Conservation (phyloP, 352 stramenopile genomes). For the Phytophthora pisi region DNA sequence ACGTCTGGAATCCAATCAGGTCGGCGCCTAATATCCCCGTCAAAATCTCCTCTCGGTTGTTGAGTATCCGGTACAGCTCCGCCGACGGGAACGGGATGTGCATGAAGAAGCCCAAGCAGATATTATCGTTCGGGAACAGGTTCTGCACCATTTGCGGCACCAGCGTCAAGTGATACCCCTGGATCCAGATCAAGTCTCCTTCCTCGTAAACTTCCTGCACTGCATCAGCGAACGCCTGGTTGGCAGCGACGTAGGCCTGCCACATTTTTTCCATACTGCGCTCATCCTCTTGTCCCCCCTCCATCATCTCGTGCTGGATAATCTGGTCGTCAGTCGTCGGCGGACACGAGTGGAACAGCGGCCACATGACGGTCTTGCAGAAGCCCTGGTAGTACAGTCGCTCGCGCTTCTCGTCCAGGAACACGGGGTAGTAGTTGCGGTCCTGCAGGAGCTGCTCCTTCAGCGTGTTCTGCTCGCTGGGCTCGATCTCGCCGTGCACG, state of each 20-base stretch:
- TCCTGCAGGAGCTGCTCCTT: constrained; percentile 87
- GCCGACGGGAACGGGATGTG: constrained; percentile 92
- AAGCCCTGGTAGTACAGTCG: constrained; percentile 91
- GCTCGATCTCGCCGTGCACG: constrained; percentile 80
- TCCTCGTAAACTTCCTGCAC: constrained; percentile 90
- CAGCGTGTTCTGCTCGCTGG: constrained; percentile 81
- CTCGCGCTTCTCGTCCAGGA: constrained; percentile 86
- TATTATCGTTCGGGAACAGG: constrained; percentile 91
- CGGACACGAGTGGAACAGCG: constrained; percentile 89
- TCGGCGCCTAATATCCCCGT: constrained; percentile 88
- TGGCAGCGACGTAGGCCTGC: constrained; percentile 90
- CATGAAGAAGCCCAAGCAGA: constrained; percentile 88
- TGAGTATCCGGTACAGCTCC: constrained; percentile 90
- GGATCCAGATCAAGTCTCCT: constrained; percentile 90
- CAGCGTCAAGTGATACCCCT: constrained; percentile 91
- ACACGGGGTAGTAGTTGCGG: constrained; percentile 93
- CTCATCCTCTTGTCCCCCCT: constrained; percentile 53
- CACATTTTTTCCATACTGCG: constrained; percentile 83
- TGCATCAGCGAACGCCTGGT: constrained; percentile 87
- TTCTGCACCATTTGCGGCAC: constrained; percentile 90
- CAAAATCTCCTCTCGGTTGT: constrained; percentile 87
- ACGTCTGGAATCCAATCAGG: constrained; percentile 92
- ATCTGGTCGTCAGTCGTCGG: constrained; percentile 83
- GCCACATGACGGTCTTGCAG: constrained; percentile 92
- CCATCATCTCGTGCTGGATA: constrained; percentile 60